Evolutionary conservation across 2,329 filamentous ascomycete genomes (phyloP).

Genomic region (Dendrostoma leiphaemia): DNA sequence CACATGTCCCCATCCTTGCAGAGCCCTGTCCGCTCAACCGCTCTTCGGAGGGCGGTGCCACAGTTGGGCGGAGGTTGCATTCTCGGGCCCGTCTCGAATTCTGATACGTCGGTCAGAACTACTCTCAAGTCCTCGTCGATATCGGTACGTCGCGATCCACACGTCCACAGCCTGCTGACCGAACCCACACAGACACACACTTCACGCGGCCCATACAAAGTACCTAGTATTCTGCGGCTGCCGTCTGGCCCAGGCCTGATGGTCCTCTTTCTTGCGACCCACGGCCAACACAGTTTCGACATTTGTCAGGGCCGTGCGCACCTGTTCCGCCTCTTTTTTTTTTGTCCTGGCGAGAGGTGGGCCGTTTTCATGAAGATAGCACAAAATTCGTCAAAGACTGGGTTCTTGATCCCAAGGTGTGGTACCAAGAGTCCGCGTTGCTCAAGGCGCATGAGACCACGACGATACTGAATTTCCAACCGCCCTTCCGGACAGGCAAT

Average conservation of each 20-base stretch:
- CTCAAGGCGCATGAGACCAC: constrained; percentile 15
- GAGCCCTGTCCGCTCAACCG: constrained; percentile 1
- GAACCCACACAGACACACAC: constrained; percentile 12
- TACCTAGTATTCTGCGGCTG: too few relatives aligned
- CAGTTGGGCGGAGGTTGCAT: constrained; percentile 9
- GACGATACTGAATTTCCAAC: constrained; percentile 9
- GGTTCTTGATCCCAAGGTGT: constrained; percentile 9
- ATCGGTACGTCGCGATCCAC: constrained; percentile 3
- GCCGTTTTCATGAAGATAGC: constrained; percentile 11
- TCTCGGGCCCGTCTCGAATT: constrained; percentile 16
- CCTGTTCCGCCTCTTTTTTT: not conserved
- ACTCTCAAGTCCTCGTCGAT: constrained; percentile 3
- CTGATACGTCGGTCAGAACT: constrained; percentile 18
- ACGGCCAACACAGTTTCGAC: constrained; percentile 4
- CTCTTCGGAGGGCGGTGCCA: constrained; percentile 15
- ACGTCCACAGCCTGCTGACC: constrained; percentile 7
- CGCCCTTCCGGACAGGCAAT: constrained; percentile 16
- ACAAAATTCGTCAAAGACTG: constrained; percentile 12
- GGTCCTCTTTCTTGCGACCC: constrained; percentile 1
- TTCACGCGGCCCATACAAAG: constrained; percentile 15
- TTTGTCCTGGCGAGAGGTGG: not conserved
- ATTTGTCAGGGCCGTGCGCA: not conserved
- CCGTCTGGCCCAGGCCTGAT: constrained; percentile 10
- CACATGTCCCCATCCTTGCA: constrained; percentile 15
- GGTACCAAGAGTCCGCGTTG: constrained; percentile 3